phyloP scores from a whole-genome alignment of 768 basidiomycete genomes.

The Mycena pura region DNA sequence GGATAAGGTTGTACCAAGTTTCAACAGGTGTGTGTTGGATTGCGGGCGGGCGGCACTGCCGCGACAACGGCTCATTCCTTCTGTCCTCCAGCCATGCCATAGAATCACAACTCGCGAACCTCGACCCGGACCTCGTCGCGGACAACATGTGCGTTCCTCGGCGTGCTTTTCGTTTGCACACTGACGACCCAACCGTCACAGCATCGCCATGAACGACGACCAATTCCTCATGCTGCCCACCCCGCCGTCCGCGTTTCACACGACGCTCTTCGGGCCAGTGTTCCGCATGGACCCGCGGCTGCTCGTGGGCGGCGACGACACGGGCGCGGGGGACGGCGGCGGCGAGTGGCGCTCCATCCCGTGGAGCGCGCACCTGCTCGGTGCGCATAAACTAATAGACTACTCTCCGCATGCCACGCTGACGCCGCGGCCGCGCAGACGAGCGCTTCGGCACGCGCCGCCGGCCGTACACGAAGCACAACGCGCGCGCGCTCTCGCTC shows the following conservation, averaged over 20 bases:
- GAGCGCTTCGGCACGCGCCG: constrained; percentile 44
- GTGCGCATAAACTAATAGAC: too few species aligned
- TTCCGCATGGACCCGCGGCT: constrained; percentile 15
- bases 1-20: constrained; percentile 19
- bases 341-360: constrained; percentile 34
- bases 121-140: constrained; percentile 23
- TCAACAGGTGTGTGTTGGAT: constrained; percentile 23
- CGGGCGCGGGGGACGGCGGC: constrained; percentile 13
- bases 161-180: too few species aligned
- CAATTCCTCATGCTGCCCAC: constrained; percentile 25
- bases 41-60: too few species aligned
- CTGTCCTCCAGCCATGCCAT: constrained; percentile 15
- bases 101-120: constrained; percentile 22
- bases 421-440: not conserved
- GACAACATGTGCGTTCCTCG: constrained; percentile 26
- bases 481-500: constrained; percentile 42
- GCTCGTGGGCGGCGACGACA: constrained; percentile 13
- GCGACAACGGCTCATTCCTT: not conserved
- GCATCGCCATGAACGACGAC: constrained; percentile 26
- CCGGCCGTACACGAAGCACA: constrained; percentile 48
- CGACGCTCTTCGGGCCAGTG: constrained; percentile 24
- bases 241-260: constrained; percentile 26
- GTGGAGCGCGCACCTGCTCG: constrained; percentile 42
- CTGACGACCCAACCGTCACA: too few species aligned
- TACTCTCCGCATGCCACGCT: too few species aligned